Evolutionary conservation across 495 filamentous ascomycete genomes (phyloP).

Genomic region (Viridothelium virens): DNA sequence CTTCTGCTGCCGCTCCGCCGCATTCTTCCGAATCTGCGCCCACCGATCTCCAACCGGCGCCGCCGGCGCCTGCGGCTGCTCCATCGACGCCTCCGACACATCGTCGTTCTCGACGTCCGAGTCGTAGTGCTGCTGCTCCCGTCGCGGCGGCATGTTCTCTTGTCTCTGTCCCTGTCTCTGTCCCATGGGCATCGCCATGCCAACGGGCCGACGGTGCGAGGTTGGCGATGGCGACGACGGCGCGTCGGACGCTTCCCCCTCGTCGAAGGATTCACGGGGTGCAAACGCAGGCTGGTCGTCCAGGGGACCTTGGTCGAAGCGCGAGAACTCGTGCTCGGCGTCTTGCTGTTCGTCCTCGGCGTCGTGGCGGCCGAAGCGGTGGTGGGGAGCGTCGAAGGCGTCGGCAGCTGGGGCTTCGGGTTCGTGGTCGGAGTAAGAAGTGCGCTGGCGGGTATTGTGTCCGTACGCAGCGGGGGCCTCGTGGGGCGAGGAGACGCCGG

Average conservation of each 20-base stretch:
- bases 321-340: conserved; percentile 64
- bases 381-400: conserved; percentile 41
- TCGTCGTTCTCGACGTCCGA: conserved; percentile 12
- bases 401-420: conserved; percentile 24
- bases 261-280: conserved; percentile 4
- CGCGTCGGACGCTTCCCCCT: conserved; percentile 10
- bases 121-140: not conserved
- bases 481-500: conserved; percentile 5
- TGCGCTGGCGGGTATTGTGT: not conserved
- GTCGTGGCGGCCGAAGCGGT: conserved; percentile 44
- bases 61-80: conserved; percentile 35
- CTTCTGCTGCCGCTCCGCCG: conserved; percentile 62
- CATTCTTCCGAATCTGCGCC: conserved; percentile 93
- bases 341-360: conserved; percentile 54
- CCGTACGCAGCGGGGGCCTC: not conserved
- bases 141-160: conserved; percentile 5
- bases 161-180: not conserved
- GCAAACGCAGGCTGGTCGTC: conserved; percentile 63
- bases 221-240: conserved; percentile 17
- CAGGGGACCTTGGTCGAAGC: conserved; percentile 86
- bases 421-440: not conserved
- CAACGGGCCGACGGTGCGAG: conserved; percentile 15
- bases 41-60: conserved; percentile 57
- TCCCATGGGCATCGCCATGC: not conserved
- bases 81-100: conserved; percentile 22